Conservation (phyloP, 345 rosid genomes). For the Lepidium sativum region DNA sequence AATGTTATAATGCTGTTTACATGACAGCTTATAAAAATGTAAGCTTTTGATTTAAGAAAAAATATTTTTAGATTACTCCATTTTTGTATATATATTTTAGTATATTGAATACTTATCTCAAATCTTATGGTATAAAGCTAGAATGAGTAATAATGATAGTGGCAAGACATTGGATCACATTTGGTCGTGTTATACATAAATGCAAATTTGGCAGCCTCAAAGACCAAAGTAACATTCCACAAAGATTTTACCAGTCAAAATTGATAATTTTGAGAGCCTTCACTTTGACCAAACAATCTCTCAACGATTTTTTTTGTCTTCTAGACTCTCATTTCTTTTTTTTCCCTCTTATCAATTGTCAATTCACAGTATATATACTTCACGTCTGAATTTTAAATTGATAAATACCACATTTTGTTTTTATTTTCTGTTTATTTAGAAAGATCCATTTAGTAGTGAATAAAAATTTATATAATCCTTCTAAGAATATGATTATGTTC, state of each 20-base stretch:
- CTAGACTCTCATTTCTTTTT: background rate
- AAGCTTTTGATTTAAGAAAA: background rate
- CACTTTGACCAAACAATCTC: constrained; percentile 12
- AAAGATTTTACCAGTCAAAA: constrained; percentile 49
- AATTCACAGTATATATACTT: background rate
- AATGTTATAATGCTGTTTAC: background rate
- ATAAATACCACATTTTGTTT: no score
- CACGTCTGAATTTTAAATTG: background rate
- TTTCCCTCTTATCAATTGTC: background rate
- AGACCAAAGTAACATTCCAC: constrained; percentile 20
- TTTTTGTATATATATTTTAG: no score
- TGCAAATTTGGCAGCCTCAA: constrained; percentile 25
- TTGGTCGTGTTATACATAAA: background rate
- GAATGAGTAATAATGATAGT: constrained; percentile 9
- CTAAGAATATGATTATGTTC: no score
- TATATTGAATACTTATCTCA: background rate
- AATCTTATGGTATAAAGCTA: background rate
- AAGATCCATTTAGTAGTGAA: no score
- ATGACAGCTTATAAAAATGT: background rate
- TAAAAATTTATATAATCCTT: no score
- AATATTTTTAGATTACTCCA: no score
- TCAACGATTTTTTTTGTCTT: background rate
- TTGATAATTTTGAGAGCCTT: constrained; percentile 6
- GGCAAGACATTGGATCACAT: constrained; percentile 24
- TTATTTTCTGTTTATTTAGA: no score